phyloP scores from a whole-genome alignment of 78 protist genomes.

The Bigelowiella natans region DNA sequence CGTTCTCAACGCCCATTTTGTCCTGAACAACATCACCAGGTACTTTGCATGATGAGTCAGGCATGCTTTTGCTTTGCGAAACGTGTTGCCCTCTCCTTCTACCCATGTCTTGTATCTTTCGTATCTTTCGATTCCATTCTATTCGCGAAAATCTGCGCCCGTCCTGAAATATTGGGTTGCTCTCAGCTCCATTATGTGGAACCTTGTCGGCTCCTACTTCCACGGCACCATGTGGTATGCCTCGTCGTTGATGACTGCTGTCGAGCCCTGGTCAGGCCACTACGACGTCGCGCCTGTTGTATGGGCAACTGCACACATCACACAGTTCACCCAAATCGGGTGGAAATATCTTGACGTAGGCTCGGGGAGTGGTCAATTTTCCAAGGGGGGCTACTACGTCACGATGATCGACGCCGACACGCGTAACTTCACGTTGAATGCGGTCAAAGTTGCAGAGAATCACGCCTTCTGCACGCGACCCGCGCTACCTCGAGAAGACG shows the following conservation, averaged over 20 bases:
- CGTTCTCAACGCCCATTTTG: background rate
- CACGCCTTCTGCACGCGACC: constrained; percentile 16
- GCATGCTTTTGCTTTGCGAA: too few species aligned
- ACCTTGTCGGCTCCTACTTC: constrained; percentile 5
- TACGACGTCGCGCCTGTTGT: background rate
- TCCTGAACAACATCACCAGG: background rate
- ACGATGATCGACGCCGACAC: constrained; percentile 6
- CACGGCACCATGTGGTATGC: constrained; percentile 21
- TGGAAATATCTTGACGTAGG: constrained; percentile 7
- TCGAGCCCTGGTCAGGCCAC: constrained; percentile 28
- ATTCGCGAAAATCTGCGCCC: too few species aligned
- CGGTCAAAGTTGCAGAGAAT: constrained; percentile 7
- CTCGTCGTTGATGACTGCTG: constrained; percentile 3
- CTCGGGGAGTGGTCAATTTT: constrained; percentile 7
- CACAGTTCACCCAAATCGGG: constrained; percentile 13
- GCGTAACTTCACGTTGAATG: background rate
- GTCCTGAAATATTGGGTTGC: too few species aligned
- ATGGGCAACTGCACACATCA: constrained; percentile 28
- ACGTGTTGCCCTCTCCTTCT: too few species aligned
- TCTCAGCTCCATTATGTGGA: constrained; percentile 28
- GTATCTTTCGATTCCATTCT: too few species aligned
- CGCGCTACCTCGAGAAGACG: background rate
- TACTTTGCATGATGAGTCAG: too few species aligned
- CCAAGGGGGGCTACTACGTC: constrained; percentile 20
- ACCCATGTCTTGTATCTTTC: too few species aligned